These are phyloP conservation scores for Fremontodendron californicum DNA, from an alignment of 345 rosid species.

Conservation along the genomic window DNA sequence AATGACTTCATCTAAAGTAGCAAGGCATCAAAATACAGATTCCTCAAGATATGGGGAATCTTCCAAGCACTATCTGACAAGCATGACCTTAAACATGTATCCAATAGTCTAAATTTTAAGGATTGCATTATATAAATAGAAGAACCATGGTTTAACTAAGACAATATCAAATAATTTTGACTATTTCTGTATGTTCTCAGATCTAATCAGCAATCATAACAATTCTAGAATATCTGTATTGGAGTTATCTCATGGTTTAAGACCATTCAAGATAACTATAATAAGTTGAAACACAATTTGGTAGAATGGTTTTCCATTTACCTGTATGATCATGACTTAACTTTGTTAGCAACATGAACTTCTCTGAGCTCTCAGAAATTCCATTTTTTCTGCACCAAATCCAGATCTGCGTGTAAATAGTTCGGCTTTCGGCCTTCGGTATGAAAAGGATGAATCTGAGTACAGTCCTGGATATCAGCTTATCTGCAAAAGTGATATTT, in stretches of 20 bases:
- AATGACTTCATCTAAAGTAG: background rate
- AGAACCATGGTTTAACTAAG: no score
- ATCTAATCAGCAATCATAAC: background rate
- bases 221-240: background rate
- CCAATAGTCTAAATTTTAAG: background rate
- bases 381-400: background rate
- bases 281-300: background rate
- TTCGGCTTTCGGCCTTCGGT: background rate
- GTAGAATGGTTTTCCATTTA: background rate
- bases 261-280: background rate
- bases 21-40: background rate
- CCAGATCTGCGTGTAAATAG: background rate
- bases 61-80: no score
- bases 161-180: background rate
- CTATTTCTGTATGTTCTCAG: background rate
- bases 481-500: background rate
- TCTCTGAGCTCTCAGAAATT: background rate
- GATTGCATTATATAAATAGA: background rate
- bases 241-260: background rate
- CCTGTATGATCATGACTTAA: background rate
- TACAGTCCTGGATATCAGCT: background rate
- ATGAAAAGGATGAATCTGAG: background rate
- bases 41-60: background rate
- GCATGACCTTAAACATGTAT: no score
- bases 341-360: background rate